Base-by-base conservation (phyloP, 352 stramenopile species). In the Globisporangium nunn region DNA sequence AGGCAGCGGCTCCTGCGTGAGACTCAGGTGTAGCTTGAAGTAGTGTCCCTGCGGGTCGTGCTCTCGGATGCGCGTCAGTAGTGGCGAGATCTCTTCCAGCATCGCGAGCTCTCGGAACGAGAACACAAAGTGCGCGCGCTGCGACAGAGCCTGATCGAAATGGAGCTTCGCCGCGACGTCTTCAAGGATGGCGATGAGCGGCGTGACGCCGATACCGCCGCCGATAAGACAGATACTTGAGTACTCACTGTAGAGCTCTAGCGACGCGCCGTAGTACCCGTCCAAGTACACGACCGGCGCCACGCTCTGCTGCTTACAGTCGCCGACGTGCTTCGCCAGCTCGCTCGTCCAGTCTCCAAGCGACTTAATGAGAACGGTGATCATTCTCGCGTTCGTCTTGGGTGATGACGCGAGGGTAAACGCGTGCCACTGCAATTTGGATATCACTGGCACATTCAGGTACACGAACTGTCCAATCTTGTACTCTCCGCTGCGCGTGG, bases 51-150 rank as follows among this genome's bases (percentile, higher is more conserved):
- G 31, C 4, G 67, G 67, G 17, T 78, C 67, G 1, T 74, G 50
- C 37, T 73, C 69, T 14, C 62, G 48, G 17, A 78, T 47, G 0
- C 39, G 46, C 14, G 43, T 17, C 2, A 78, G 56, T 46, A 75
- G 41, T 17, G 63, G 64, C 23, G 72, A 61, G 29, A 77, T 59
- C 45, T 72, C 60, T 43, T 76, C 62, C 1, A 81, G 44, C 37
- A 78, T 39, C 1, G 67, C 41, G 0, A 78, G 52, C 23, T 76
- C 67, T 1, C 69, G 69, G 58, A 78, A 76, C n/a, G 67, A 59
- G 31, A 81, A 78, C 18, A 75, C 35, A 31, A 81, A 74, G 28
- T 54, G n/a, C 23, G 76, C 62, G 0, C 46, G 51, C 41, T 75
- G 72, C 2, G 5, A 18, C 3, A 64, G 3, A 10, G 50, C 14